Evolutionary conservation across 257 asterid genomes (phyloP).

Genomic region (Solanum habrochaites): DNA sequence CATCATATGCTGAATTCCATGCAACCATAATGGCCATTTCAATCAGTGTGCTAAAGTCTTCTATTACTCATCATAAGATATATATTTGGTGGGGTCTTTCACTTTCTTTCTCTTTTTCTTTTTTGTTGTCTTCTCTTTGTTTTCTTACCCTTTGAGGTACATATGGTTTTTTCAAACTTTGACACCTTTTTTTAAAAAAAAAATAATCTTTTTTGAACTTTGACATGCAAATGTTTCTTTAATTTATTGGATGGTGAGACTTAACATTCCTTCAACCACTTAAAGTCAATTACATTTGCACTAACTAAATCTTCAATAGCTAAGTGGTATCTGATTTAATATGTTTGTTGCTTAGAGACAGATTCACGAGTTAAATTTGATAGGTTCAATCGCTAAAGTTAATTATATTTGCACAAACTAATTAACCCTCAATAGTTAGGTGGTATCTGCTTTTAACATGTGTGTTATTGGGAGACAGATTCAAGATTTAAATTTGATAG

Average conservation of each 20-base stretch:
- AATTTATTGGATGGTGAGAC: conserved; percentile 4
- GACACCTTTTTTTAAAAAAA: not conserved
- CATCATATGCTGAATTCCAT: conserved; percentile 71
- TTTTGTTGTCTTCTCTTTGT: conserved; percentile 1
- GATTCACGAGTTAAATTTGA: not conserved
- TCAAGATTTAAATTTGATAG: not conserved
- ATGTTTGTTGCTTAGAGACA: not conserved
- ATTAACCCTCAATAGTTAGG: no score
- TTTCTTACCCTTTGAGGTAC: not conserved
- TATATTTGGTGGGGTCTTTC: conserved; percentile 32
- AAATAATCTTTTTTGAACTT: not conserved
- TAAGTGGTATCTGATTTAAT: not conserved
- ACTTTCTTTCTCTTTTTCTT: not conserved
- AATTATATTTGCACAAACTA: no score
- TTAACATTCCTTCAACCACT: conserved; percentile 18
- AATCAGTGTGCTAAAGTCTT: conserved; percentile 27
- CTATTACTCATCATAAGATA: conserved; percentile 34
- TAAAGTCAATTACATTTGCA: not conserved
- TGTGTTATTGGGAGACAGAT: not conserved
- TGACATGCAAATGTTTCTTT: not conserved
- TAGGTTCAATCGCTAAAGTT: not conserved
- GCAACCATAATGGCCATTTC: conserved; percentile 68
- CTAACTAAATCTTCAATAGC: not conserved
- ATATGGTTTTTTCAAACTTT: not conserved
- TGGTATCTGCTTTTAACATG: no score